Evolutionary conservation across 768 basidiomycete species (phyloP).

Genomic region (Mycena belliarum): DNA sequence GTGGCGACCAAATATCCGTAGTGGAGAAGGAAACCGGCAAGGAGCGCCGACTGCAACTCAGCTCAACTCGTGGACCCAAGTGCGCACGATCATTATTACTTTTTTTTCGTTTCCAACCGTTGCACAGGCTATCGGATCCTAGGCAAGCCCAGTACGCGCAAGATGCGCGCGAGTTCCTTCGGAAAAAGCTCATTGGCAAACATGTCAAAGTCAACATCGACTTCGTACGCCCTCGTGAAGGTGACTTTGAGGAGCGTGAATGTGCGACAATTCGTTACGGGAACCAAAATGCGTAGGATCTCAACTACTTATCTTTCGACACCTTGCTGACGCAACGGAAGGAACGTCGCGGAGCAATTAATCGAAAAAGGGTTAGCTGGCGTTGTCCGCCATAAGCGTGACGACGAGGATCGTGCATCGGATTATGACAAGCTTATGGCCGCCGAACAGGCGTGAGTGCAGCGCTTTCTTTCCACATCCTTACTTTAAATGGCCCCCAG

Average conservation of each 20-base stretch:
- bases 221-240: constrained; percentile 88
- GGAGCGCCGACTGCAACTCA: constrained; percentile 84
- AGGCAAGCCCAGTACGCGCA: constrained; percentile 86
- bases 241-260: constrained; percentile 92
- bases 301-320: background rate
- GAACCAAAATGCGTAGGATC: constrained; percentile 71
- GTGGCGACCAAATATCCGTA: constrained; percentile 86
- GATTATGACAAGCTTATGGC: constrained; percentile 96
- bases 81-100: constrained; percentile 34
- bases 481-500: constrained; percentile 39
- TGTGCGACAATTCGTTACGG: constrained; percentile 89
- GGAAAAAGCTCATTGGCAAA: constrained; percentile 92
- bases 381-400: constrained; percentile 88
- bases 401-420: constrained; percentile 94
- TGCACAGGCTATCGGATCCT: constrained; percentile 74
- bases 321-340: constrained; percentile 31
- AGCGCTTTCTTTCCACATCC: background rate
- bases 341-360: constrained; percentile 90
- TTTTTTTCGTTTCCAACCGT: background rate
- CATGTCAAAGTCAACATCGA: constrained; percentile 81
- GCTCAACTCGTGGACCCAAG: constrained; percentile 87
- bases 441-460: constrained; percentile 84
- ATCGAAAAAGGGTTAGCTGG: constrained; percentile 92
- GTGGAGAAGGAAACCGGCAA: constrained; percentile 68
- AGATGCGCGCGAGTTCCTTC: constrained; percentile 91